Evolutionary conservation across 371 early-diverging fungal genomes (phyloP), one percentile per base, ranked within the genome.

Genomic region (Haplosporangium sp.): DNA sequence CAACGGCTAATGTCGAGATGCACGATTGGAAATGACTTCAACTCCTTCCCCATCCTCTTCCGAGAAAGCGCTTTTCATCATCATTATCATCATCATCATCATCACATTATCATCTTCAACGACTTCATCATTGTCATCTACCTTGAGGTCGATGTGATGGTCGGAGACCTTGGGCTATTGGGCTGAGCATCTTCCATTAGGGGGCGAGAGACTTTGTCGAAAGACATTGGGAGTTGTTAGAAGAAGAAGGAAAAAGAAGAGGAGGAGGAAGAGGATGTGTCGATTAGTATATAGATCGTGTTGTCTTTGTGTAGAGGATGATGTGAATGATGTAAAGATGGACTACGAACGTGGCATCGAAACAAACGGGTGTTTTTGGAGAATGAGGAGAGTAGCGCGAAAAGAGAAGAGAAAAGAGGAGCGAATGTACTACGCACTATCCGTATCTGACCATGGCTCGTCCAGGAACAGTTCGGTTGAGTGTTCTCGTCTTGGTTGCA

Each of bases 111-210:
- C 16, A 11, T 45, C 45, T 3, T 13, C 45, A 45, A 3, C 13
- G 45, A 3, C 45, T 1, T 16, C 16, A 29, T 29, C 29, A 29
- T 20, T 6, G 40, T 23, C 37, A 40, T 29, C n/a, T 60, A 60
- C 61, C 61, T 55, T 29, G 62, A 41, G 8, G 50, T 43, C 21
- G 62, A 40, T 4, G 51, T 48, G 42, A 41, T 60, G 21, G 48
- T 47, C 11, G 62, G 29, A 41, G 57, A 18, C 41, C 38, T n/a
- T 9, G 70, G 55, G 23, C 64, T 59, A 12, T 23, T 38, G 23
- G 51, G 54, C 11, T 45, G 63, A 41, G 64, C 51, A 12, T 69
- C 54, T 23, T 69, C 63, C 48, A 54, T 10, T 20, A 65, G 71
- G 59, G 59, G 45, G 45, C 4, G 47, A 45, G 45, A 41, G 12